These are phyloP conservation scores for Tetradesmus lagerheimii DNA, from an alignment of 139 green algal genomes.

Conservation along the genomic window DNA sequence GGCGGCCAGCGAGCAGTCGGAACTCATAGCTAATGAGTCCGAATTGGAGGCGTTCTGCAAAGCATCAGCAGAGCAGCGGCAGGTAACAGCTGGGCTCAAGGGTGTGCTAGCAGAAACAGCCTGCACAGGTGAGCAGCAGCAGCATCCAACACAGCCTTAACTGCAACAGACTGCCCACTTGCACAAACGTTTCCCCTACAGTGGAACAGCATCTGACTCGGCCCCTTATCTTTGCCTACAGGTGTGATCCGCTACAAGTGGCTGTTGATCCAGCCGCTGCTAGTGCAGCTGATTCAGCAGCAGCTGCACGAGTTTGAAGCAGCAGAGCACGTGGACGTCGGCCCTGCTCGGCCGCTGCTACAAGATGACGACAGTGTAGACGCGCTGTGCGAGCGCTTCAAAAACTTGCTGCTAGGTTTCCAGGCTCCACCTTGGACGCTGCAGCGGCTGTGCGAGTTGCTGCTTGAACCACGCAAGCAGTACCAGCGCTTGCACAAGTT, in stretches of 20 bases:
- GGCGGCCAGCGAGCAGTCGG: neutral
- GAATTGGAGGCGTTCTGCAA: neutral
- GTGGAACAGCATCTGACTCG: too few relatives aligned
- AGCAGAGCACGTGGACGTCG: slow-evolving; percentile 31
- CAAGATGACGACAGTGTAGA: neutral
- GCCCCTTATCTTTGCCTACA: too few relatives aligned
- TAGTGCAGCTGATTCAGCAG: neutral
- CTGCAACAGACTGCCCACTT: too few relatives aligned
- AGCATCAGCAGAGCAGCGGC: neutral
- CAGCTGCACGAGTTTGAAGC: slow-evolving; percentile 29
- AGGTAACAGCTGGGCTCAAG: neutral
- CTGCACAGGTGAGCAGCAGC: slow-evolving; percentile 21
- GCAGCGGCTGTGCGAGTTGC: slow-evolving; percentile 38
- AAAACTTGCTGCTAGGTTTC: neutral
- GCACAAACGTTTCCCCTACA: too few relatives aligned
- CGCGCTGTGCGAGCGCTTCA: slow-evolving; percentile 8
- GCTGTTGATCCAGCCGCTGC: neutral
- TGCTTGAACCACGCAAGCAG: slow-evolving; percentile 37
- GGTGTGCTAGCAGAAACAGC: slow-evolving; percentile 37
- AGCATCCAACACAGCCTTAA: neutral
- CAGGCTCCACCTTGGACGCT: slow-evolving; percentile 5
- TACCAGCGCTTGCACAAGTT: slow-evolving; percentile 31
- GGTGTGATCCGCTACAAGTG: slow-evolving; percentile 17
- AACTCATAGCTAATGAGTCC: neutral
- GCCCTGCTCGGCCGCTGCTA: neutral